Evolutionary conservation across 768 basidiomycete genomes (phyloP).

Genomic region (Pisolithus albus): DNA sequence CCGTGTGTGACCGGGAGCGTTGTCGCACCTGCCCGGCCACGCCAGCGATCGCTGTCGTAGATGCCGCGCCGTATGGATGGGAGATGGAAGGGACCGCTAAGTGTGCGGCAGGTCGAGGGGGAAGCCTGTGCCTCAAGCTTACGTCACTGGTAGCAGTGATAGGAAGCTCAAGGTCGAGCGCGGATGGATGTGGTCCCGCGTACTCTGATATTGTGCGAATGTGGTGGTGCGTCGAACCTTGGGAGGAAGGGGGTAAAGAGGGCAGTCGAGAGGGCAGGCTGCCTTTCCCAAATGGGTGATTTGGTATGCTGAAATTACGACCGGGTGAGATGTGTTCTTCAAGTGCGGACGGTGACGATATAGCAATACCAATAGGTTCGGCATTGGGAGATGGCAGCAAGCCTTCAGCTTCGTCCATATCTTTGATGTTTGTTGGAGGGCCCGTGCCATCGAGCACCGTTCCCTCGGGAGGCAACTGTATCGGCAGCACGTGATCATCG

Average conservation of each 20-base stretch:
- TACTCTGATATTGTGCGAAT: constrained; percentile 28
- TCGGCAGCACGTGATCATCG: constrained; percentile 15
- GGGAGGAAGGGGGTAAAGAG: background rate
- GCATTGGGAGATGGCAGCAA: constrained; percentile 7
- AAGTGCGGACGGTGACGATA: constrained; percentile 29
- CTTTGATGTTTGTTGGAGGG: background rate
- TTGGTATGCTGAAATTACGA: constrained; percentile 17
- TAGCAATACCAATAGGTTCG: constrained; percentile 37
- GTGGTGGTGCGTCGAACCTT: constrained; percentile 4
- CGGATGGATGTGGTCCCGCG: constrained; percentile 36
- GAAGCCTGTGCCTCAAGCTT: constrained; percentile 31
- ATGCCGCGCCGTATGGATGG: constrained; percentile 20
- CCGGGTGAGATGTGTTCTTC: constrained; percentile 14
- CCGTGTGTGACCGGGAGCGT: background rate
- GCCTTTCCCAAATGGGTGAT: constrained; percentile 33
- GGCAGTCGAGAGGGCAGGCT: constrained; percentile 12
- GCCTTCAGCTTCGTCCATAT: background rate
- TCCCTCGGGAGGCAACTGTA: constrained; percentile 17
- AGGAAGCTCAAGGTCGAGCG: constrained; percentile 17
- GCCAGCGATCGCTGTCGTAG: background rate
- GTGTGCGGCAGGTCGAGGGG: constrained; percentile 23
- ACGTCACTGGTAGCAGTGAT: constrained; percentile 20
- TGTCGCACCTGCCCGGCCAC: background rate
- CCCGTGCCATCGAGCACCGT: constrained; percentile 10
- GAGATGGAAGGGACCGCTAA: constrained; percentile 17